Evolutionary conservation across 2,329 filamentous ascomycete genomes (phyloP).

Genomic region (Fusarium dlaminii): DNA sequence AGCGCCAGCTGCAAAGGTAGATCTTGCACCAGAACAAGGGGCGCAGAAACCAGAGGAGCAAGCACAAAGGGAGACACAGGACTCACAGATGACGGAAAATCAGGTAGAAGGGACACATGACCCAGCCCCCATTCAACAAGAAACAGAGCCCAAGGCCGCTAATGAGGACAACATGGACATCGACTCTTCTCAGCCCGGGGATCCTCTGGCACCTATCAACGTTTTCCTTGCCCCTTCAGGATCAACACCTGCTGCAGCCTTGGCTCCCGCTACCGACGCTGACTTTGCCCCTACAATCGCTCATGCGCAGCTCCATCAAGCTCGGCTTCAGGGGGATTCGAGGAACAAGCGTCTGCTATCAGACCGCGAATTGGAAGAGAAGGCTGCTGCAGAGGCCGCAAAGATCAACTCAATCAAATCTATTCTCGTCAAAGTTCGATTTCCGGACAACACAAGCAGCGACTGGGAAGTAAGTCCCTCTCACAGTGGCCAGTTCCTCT

Average conservation of each 20-base stretch:
- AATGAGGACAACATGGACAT: slow-evolving; percentile 33
- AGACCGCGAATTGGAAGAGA: slow-evolving; percentile 81
- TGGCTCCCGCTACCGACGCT: slow-evolving; percentile 71
- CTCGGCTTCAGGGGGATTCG: slow-evolving; percentile 66
- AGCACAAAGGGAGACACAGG: slow-evolving; percentile 15
- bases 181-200: slow-evolving; percentile 32
- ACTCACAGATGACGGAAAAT: slow-evolving; percentile 38
- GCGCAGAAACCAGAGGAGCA: slow-evolving; percentile 15
- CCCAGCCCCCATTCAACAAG: background rate
- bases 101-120: slow-evolving; percentile 9
- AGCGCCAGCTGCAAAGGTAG: background rate
- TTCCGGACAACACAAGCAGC: slow-evolving; percentile 85
- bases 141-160: background rate
- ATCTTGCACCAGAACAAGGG: slow-evolving; percentile 9
- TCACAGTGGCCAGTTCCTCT: slow-evolving; percentile 77
- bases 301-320: slow-evolving; percentile 80
- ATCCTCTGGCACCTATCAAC: slow-evolving; percentile 64
- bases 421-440: slow-evolving; percentile 81
- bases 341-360: slow-evolving; percentile 83
- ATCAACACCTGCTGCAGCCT: slow-evolving; percentile 79
- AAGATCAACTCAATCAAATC: slow-evolving; percentile 72
- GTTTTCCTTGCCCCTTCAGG: slow-evolving; percentile 82
- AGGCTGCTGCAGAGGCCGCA: slow-evolving; percentile 71
- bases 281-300: slow-evolving; percentile 81
- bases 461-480: slow-evolving; percentile 74